Evolutionary conservation across 257 asterid species (phyloP), one percentile per base, ranked within the genome.

Genomic region (Lithospermum erythrorhizon): DNA sequence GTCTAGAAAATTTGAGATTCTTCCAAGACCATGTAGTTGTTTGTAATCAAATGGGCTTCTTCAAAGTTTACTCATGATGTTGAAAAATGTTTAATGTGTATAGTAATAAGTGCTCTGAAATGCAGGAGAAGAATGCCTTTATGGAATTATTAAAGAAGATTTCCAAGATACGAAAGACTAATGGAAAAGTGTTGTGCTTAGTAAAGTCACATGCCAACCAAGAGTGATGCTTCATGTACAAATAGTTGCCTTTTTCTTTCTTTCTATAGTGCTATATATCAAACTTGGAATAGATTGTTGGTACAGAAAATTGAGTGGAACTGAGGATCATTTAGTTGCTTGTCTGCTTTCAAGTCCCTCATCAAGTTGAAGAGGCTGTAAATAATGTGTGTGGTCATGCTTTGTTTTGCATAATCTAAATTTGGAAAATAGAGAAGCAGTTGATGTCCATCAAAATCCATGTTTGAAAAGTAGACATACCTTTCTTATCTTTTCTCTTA

Each of bases 71-170:
- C 48, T 10, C 15, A 37, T 37, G 16, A 11, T 3, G 45, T 32
- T 32, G 10, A 32, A 32, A 32, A 6, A 1, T 32, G 9, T 32
- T 32, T 32, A 32, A 5, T 32, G 45, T 32, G 45, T 1, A 32
- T 9, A 32, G 9, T 32, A 37, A 37, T 37, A 9, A n/a, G 20
- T 15, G 35, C 56, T 49, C 52, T 70, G 21, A 25, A 57, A 55
- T 70, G 70, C 90, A 91, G 98, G 95, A 91, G 76, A 91, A 85
- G 87, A 78, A 72, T 68, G 84, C 90, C 7, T 91, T 91, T 67
- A 94, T 95, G 0, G 94, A 77, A 58, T 77, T 80, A 54, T 67
- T 91, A 74, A 84, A 89, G 69, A 81, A 81, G 75, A 91, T 91
- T 53, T 88, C 98, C 56, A 91, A 75, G 95, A 88, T 88, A 73